Evolutionary conservation across 2,329 filamentous ascomycete species (phyloP), one percentile per base, ranked within the genome.

Genomic region (Stromatinia cepivora): DNA sequence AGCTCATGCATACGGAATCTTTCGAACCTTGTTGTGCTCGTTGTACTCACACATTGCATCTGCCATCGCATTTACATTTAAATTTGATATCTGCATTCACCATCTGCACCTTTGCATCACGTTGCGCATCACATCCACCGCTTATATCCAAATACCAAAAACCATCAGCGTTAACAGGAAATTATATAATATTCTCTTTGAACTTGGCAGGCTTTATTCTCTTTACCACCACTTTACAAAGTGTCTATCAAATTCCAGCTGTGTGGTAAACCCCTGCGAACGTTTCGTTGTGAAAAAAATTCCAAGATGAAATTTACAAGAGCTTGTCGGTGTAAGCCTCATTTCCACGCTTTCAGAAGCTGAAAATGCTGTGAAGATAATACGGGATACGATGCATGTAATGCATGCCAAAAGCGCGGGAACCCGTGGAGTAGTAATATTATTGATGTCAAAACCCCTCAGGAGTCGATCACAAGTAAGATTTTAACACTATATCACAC

Each of bases 241-340:
- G 7, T 6, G 2, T 50, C 5, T 25, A 36, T 39, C 31, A 34
- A 13, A 63, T 63, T 52, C 59, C 59, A 52, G 59, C 59, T 11
- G 59, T 25, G 0, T 52, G 59, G 59, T 63, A 11, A 63, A 13
- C 46, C 59, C 59, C 46, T 63, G 59, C 59, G 8, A 25, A 52
- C 59, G 59, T 63, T 52, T 25, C 59, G 52, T 52, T 28, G 34
- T 17, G 42, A 15, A n/a, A 15, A 36, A 20, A 36, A 17, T 17
- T 25, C 15, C 56, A 34, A 20, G 11, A 36, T 36, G 28, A 63
- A 17, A 25, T 36, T 63, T 20, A 52, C 46, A 22, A 50, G 31
- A 63, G 59, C 46, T 25, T 28, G 59, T 39, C 45, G 59, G 45
- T 52, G 46, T 63, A 63, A 63, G 59, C 59, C 59, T 63, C 31